These are phyloP conservation scores for Parascedosporium putredinis DNA, from an alignment of 2,329 filamentous ascomycete species.

Conservation along the genomic window DNA sequence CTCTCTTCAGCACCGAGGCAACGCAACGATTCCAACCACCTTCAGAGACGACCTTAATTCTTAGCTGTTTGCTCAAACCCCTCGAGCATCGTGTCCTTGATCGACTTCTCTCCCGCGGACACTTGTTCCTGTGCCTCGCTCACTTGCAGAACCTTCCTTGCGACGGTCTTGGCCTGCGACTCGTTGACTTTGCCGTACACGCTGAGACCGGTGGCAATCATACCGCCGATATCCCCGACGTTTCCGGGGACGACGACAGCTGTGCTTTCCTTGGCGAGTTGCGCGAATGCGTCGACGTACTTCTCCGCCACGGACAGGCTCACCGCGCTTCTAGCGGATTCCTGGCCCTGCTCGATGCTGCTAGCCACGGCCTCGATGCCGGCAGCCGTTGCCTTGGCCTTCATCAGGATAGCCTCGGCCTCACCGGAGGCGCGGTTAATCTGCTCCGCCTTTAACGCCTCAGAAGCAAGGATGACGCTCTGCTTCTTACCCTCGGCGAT, in stretches of 20 bases:
- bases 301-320: constrained; percentile 90
- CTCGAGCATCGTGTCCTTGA: constrained; percentile 30
- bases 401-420: constrained; percentile 82
- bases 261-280: constrained; percentile 89
- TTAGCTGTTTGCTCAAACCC: constrained; percentile 25
- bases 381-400: constrained; percentile 72
- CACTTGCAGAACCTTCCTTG: constrained; percentile 31
- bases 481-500: constrained; percentile 97
- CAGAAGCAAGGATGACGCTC: constrained; percentile 89
- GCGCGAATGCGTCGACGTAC: constrained; percentile 90
- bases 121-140: constrained; percentile 13
- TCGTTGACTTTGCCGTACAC: constrained; percentile 91
- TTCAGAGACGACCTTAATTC: constrained; percentile 8
- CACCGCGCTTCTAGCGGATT: constrained; percentile 71
- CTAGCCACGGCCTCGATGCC: constrained; percentile 81
- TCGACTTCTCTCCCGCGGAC: constrained; percentile 13
- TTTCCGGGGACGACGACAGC: constrained; percentile 94
- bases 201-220: constrained; percentile 93
- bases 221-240: constrained; percentile 87
- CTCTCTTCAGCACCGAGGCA: no score
- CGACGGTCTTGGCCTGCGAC: constrained; percentile 60
- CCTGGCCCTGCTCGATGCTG: constrained; percentile 62
- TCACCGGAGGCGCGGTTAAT: constrained; percentile 92
- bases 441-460: constrained; percentile 79
- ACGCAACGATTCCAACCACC: neutral